A percentile compares a stretch with the other conserved stretches of the same genome.
Evolutionary conservation across 164 flowering plant species (phyloP).

Genomic region (Berberis thunbergii): DNA sequence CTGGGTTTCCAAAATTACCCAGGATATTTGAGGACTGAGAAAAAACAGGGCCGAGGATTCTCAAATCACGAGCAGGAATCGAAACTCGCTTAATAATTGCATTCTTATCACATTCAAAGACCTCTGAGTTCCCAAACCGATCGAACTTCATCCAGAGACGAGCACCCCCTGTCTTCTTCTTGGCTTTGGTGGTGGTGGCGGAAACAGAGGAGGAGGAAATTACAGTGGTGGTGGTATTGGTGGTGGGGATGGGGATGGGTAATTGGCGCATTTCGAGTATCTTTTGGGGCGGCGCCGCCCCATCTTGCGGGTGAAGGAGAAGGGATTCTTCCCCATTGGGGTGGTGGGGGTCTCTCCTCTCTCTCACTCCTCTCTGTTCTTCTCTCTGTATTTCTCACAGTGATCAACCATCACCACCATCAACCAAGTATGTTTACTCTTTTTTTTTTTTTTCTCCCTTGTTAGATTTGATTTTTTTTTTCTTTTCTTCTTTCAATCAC

Average conservation of each 20-base stretch:
- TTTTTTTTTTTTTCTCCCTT: too few relatives aligned
- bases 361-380: too few relatives aligned
- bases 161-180: conserved; percentile 78
- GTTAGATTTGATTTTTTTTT: too few relatives aligned
- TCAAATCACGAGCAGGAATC: conserved; percentile 84
- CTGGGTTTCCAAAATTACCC: conserved; percentile 30
- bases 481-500: too few relatives aligned
- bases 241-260: not conserved
- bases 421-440: too few relatives aligned
- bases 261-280: not conserved
- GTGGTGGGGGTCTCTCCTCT: too few relatives aligned
- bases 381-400: too few relatives aligned
- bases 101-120: conserved; percentile 74
- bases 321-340: not conserved
- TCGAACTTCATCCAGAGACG: conserved; percentile 89
- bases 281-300: conserved; percentile 10
- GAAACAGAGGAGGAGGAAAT: not conserved
- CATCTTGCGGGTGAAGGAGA: conserved; percentile 9
- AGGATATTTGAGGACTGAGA: conserved; percentile 91
- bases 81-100: conserved; percentile 54
- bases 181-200: conserved; percentile 17
- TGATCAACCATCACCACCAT: too few relatives aligned
- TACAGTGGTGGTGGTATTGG: conserved; percentile 2
- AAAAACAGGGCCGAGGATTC: conserved; percentile 96
- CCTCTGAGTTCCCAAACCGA: conserved; percentile 56